Conservation (phyloP, 352 stramenopile genomes). For the Phytophthora pisi region DNA sequence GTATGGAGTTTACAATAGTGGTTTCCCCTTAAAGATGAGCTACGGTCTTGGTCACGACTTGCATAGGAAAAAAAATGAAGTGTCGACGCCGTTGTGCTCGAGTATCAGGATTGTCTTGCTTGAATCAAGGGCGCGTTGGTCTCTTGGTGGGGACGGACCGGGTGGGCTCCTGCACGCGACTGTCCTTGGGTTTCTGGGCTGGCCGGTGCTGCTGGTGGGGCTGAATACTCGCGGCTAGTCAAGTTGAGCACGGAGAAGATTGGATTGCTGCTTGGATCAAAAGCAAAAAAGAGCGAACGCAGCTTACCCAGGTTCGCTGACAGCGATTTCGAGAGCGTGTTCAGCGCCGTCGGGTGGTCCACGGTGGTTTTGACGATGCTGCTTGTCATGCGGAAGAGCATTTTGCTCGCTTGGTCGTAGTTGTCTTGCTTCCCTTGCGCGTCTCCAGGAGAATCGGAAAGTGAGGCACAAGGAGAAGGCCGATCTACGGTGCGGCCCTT, state of each 20-base stretch:
- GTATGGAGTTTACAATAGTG: too few relatives aligned
- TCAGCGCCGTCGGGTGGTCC: slow-evolving; percentile 10
- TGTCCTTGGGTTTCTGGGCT: background rate
- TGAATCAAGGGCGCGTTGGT: slow-evolving; percentile 1
- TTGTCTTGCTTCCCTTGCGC: background rate
- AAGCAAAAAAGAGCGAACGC: background rate
- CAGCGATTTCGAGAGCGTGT: slow-evolving; percentile 14
- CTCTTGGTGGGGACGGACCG: slow-evolving; percentile 1
- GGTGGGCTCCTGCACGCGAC: background rate
- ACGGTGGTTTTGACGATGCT: slow-evolving; percentile 12
- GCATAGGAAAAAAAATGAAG: too few relatives aligned
- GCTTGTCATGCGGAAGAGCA: slow-evolving; percentile 16
- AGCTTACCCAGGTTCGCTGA: slow-evolving; percentile 6
- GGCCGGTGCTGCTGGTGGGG: slow-evolving; percentile 5
- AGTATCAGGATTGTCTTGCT: too few relatives aligned
- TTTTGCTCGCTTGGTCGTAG: background rate
- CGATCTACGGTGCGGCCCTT: background rate
- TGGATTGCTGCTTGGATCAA: background rate
- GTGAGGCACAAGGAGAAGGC: background rate
- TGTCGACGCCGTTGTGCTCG: background rate
- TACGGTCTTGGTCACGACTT: background rate
- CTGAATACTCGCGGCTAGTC: slow-evolving; percentile 4
- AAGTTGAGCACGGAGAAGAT: background rate
- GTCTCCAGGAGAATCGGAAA: slow-evolving; percentile 1
- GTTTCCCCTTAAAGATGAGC: background rate